Base-by-base conservation (phyloP, 2,329 filamentous ascomycete species). In the Dothidotthia symphoricarpi region DNA sequence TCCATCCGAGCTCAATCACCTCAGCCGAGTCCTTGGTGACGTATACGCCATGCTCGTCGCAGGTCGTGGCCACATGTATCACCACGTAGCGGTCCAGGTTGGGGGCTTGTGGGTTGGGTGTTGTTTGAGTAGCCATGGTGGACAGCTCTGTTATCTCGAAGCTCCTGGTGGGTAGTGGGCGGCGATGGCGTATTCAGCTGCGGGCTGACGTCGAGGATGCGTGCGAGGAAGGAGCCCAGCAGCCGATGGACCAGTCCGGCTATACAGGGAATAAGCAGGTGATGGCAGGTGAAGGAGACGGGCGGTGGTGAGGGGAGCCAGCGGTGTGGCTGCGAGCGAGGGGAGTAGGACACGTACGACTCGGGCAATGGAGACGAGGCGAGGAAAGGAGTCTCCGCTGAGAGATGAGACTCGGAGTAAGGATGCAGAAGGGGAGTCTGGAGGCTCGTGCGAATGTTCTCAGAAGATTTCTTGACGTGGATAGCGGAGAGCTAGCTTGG, bases 21-120 rank as follows among this genome's bases (percentile, higher is more conserved):
- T 98, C 93, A 47, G 93, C 93, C 43, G 93, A 97, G 72, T 98
- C 93, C 73, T 97, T 97, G 44, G 93, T 98, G 43, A 98, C 93
- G 70, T 98, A 98, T 53, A 98, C 93, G 49, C 93, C 93, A 72
- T 98, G 93, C 70, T 98, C 93, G 70, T 98, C 93, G 73, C 93
- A 98, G 56, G 93, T 98, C 24, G 93, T 98, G 50, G 93, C 93
- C 64, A 97, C 91, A 71, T 98, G 93, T 68, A 97, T 95, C 63
- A 98, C 88, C 53, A 96, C 86, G 73, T 95, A 98, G 69, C 91
- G 87, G 75, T 98, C 93, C 71, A 95, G 81, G 72, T 65, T 66
- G 19, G 61, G 59, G 4, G 56, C 51, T 41, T 63, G 62, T 12
- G 63, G 61, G 39, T 47, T 52, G n/a, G 57, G 52, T 30, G 55